Conservation (phyloP, 1,139 yeast genomes). For the Scheffersomyces quercinus region DNA sequence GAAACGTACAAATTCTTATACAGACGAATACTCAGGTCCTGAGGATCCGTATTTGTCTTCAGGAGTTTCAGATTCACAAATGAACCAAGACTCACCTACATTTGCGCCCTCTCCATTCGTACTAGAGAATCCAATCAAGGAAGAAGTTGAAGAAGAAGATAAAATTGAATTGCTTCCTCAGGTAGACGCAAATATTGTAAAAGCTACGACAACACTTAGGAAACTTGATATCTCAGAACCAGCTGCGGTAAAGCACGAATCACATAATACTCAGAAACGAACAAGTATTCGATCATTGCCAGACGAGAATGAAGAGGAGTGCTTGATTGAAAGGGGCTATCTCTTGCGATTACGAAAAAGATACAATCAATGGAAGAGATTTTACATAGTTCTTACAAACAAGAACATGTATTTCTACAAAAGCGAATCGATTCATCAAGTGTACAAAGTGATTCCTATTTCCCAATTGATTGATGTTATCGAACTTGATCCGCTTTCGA, state of each 20-base stretch:
- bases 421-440: constrained; percentile 9
- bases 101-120: constrained; percentile 8
- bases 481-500: constrained; percentile 51
- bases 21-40: constrained; percentile 9
- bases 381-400: constrained; percentile 46
- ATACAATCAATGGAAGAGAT: constrained; percentile 50
- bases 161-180: neutral
- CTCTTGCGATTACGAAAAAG: constrained; percentile 40
- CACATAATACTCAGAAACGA: neutral
- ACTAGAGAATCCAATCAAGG: constrained; percentile 4
- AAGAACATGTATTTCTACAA: constrained; percentile 43
- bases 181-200: neutral
- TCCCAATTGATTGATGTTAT: constrained; percentile 51
- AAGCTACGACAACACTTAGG: neutral
- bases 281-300: neutral
- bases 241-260: neutral
- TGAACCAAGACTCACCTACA: neutral
- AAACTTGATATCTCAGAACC: neutral
- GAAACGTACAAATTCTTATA: neutral
- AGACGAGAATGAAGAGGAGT: constrained; percentile 23
- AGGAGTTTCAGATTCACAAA: constrained; percentile 20
- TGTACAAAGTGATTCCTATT: constrained; percentile 31
- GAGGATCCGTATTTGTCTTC: constrained; percentile 23
- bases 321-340: constrained; percentile 43
- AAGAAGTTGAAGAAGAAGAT: constrained; percentile 15